Evolutionary conservation across 345 rosid species (phyloP), one percentile per base, ranked within the genome.

Genomic region (Orychophragmus violaceus): DNA sequence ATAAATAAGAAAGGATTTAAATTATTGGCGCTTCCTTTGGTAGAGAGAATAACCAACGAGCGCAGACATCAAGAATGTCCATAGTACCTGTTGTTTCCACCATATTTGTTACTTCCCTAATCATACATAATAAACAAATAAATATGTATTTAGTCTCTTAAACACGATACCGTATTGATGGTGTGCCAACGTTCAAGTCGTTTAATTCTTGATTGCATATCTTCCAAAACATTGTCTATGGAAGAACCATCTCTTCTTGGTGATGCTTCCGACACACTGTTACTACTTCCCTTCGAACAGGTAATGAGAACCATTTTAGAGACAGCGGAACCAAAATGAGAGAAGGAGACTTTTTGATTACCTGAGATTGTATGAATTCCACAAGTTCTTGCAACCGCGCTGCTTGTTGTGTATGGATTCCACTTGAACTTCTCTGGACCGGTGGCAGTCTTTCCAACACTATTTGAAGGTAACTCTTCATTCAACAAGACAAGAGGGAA

Each of bases 1-100:
- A 66, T 17, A 10, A 14, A 13, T 1, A 54, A 33, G 56, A 45
- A 64, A 12, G 8, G 37, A n/a, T 30, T 13, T 13, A 1, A 30
- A 55, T 81, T 77, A 93, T 23, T 69, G 90, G 22, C 83, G 94
- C 82, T 77, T 90, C 80, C 91, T 80, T 68, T 85, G 99, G 84
- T 95, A 95, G 74, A 95, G 95, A 9, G 97, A 85, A 78, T 91
- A 91, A 39, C 97, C 99, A 72, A 91, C 87, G 39, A 91, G 81
- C 19, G 99, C 95, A 58, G 97, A 95, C 96, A 95, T 95, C 63
- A 95, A 66, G 74, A 95, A 91, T 1, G 99, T 91, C 99, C 96
- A 95, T 8, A 95, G 71, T 21, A 95, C 95, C 99, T 95, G 86
- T 45, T 95, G 86, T 49, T 28, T 24, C 19, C 28, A n/a, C 42